Evolutionary conservation across 192 early-diverging fungal genomes (phyloP), one percentile per base, ranked within the genome.

Genomic region (Rhizophagus prolifer): DNA sequence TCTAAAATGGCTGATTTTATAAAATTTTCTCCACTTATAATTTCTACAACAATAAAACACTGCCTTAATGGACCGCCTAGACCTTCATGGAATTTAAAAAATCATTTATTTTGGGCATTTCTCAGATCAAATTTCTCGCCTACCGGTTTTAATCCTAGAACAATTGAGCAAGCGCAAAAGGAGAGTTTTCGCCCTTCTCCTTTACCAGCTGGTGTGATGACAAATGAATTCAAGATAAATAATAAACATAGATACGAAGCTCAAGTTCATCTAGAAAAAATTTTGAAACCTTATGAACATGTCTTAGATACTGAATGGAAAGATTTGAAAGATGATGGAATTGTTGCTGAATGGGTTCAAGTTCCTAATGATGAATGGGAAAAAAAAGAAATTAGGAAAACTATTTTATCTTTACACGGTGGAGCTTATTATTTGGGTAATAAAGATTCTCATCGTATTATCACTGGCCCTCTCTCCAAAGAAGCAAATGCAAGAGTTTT

Each of bases 361-460:
- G n/a, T n/a, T 81, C 75, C 5, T 82, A 86, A 70, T 86, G 3
- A 31, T 31, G 31, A 31, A 31, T 31, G 3, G 1, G 3, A 3
- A 31, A 1, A 31, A 1, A 3, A 31, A 31, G 23, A 26, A 4
- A 80, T 80, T n/a, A 86, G 89, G 47, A 81, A 82, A n/a, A 86
- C 90, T 1, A 78, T 94, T 19, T 77, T 95, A 54, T 93, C 91
- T 70, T 77, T 91, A 46, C 95, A 95, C 69, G 95, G 95, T 47
- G 93, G 93, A 30, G 92, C 85, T 1, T 93, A 91, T 77, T 85
- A 88, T 23, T 34, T 84, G 0, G 81, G 87, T 23, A 80, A 78
- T 0, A 66, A 82, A 25, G 72, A 68, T 0, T 76, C 79, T 0
- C 83, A 90, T 78, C 81, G 88, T 14, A 68, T 28, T 10, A 30